Evolutionary conservation across 75 land plant genomes (phyloP).

Genomic region (Pinus tabuliformis): DNA sequence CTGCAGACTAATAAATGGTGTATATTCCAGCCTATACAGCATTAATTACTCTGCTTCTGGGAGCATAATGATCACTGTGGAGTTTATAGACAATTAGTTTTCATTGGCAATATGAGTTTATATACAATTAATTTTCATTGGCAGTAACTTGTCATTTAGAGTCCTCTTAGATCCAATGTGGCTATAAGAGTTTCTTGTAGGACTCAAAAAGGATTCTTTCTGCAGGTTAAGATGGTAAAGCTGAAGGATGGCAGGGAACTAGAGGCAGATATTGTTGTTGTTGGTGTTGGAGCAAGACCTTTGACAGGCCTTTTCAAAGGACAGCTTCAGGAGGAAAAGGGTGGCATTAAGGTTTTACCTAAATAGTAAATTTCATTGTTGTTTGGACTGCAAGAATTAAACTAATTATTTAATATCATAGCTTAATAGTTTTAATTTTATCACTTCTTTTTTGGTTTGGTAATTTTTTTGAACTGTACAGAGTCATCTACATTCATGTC

Average conservation of each 20-base stretch:
- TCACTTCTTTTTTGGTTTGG: background rate
- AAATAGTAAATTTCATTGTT: background rate
- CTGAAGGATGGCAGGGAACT: constrained; percentile 90
- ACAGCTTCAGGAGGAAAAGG: constrained; percentile 85
- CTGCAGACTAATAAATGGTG: no score
- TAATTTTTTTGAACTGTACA: no score
- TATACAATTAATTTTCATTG: background rate
- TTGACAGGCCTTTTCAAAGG: constrained; percentile 76
- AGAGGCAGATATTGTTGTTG: constrained; percentile 84
- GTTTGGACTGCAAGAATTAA: background rate
- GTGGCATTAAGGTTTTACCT: constrained; percentile 86
- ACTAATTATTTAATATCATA: no score
- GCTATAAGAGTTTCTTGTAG: background rate
- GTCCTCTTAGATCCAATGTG: background rate
- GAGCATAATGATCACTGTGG: no score
- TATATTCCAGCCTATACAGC: no score
- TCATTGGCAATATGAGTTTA: background rate
- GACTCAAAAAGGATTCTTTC: background rate
- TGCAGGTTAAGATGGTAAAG: constrained; percentile 74
- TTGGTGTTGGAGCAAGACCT: constrained; percentile 96
- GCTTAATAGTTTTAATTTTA: background rate
- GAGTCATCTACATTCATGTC: background rate
- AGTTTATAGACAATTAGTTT: background rate
- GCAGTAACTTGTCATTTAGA: background rate
- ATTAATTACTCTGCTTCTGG: no score